Evolutionary conservation across 108 stramenopile species (phyloP).

Genomic region (Mayamaea pseudoterrestris): DNA sequence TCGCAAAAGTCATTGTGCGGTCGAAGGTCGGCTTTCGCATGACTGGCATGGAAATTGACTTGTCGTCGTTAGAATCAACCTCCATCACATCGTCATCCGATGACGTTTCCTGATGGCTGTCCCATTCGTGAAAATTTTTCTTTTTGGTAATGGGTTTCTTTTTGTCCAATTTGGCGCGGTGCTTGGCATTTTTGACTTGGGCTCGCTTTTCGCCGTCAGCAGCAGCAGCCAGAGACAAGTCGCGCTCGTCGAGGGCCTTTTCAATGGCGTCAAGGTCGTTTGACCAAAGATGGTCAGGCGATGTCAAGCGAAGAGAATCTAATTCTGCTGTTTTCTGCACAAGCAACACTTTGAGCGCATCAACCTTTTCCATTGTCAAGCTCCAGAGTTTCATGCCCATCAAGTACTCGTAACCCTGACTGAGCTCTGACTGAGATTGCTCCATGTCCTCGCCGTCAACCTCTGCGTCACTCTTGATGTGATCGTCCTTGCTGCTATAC

Average conservation of each 20-base stretch:
- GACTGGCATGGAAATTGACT: not conserved
- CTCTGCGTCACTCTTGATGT: slow-evolving; percentile 25
- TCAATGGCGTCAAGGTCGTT: slow-evolving; percentile 91
- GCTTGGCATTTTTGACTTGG: slow-evolving; percentile 39
- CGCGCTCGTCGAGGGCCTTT: slow-evolving; percentile 74
- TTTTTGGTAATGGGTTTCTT: slow-evolving; percentile 24
- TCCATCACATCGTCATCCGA: slow-evolving; percentile 29
- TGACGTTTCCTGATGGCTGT: slow-evolving; percentile 30
- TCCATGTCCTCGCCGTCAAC: slow-evolving; percentile 46
- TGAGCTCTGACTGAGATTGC: slow-evolving; percentile 41
- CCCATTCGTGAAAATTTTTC: slow-evolving; percentile 51
- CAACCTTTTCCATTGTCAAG: slow-evolving; percentile 93
- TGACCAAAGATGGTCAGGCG: slow-evolving; percentile 82
- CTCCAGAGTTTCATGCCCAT: slow-evolving; percentile 98
- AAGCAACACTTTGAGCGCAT: slow-evolving; percentile 75
- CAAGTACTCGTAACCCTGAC: slow-evolving; percentile 96
- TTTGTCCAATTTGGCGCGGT: slow-evolving; percentile 15
- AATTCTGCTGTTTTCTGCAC: slow-evolving; percentile 75
- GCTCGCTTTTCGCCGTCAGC: slow-evolving; percentile 45
- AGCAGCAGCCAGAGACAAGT: slow-evolving; percentile 34
- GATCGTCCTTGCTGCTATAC: slow-evolving; percentile 3
- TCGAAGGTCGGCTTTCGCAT: no score
- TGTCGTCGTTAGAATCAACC: not conserved
- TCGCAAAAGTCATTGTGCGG: not conserved
- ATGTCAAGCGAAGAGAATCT: slow-evolving; percentile 59